Percentiles rank a stretch among this genome's conserved stretches.
These are phyloP conservation scores for Fusarium kyushuense DNA, from an alignment of 2,329 filamentous ascomycete species.

Conservation along the genomic window DNA sequence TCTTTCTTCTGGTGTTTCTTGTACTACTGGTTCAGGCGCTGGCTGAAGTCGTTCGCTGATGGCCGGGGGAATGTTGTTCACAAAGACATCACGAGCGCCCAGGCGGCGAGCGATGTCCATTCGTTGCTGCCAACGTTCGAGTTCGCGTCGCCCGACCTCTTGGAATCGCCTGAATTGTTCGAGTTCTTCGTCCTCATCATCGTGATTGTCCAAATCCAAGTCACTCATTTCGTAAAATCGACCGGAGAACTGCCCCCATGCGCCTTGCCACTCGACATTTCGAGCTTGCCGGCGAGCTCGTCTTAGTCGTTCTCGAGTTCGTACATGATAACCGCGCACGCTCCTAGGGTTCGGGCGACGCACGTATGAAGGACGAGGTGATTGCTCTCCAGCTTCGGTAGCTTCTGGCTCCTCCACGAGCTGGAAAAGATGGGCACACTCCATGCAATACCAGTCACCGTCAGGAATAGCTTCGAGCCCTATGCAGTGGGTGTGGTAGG, in stretches of 20 bases:
- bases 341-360: conserved; percentile 52
- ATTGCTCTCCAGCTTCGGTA: conserved; percentile 52
- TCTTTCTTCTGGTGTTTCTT: conserved; percentile 83
- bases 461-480: conserved; percentile 81
- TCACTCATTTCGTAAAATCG: conserved; percentile 70
- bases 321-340: conserved; percentile 55
- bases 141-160: conserved; percentile 68
- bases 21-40: conserved; percentile 63
- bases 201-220: conserved; percentile 57
- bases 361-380: conserved; percentile 49
- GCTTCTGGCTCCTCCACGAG: conserved; percentile 50
- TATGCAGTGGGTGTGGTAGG: conserved; percentile 93
- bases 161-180: conserved; percentile 67
- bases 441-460: conserved; percentile 91
- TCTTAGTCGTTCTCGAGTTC: conserved; percentile 69
- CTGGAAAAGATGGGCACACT: conserved; percentile 71
- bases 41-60: conserved; percentile 73
- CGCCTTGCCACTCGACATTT: conserved; percentile 87
- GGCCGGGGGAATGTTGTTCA: conserved; percentile 66
- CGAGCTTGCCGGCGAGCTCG: conserved; percentile 72
- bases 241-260: conserved; percentile 76
- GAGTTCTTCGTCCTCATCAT: conserved; percentile 78
- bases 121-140: conserved; percentile 83
- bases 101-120: conserved; percentile 84
- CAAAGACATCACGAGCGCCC: conserved; percentile 79